Conservation (phyloP, 2,329 filamentous ascomycete genomes). For the Colletotrichum salicis region DNA sequence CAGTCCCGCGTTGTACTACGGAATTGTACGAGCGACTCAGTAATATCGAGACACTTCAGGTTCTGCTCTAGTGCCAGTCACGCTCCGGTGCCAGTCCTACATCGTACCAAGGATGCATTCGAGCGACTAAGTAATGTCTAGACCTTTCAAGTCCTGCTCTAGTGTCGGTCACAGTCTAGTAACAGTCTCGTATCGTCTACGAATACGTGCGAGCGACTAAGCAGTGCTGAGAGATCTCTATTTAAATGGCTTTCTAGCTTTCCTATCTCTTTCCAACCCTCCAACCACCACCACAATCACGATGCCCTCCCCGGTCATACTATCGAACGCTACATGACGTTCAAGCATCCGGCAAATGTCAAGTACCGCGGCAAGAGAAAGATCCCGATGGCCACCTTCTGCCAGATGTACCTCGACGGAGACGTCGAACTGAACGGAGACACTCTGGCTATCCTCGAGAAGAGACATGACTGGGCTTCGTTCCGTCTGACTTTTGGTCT, state of each 20-base stretch:
- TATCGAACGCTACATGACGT: constrained; percentile 83
- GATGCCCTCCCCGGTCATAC: constrained; percentile 73
- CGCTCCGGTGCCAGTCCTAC: too few species aligned
- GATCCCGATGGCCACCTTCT: constrained; percentile 85
- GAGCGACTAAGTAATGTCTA: too few species aligned
- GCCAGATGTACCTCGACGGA: constrained; percentile 91
- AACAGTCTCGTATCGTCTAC: background rate
- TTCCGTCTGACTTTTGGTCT: constrained; percentile 83
- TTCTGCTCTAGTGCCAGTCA: background rate
- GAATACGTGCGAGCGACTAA: background rate
- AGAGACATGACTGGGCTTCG: constrained; percentile 89
- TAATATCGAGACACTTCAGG: too few species aligned
- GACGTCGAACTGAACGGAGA: constrained; percentile 90
- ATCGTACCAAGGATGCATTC: too few species aligned
- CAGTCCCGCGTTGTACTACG: too few species aligned
- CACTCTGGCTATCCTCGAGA: constrained; percentile 81
- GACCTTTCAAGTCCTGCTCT: too few species aligned
- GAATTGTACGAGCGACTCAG: too few species aligned
- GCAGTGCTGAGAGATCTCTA: background rate
- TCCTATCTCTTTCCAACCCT: background rate
- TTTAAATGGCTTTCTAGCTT: background rate
- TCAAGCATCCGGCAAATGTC: constrained; percentile 58
- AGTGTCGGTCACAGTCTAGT: too few species aligned
- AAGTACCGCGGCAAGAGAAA: constrained; percentile 77
- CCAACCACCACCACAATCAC: background rate